These are phyloP conservation scores for Fusarium nematophilum DNA, from an alignment of 2,329 filamentous ascomycete species.

Conservation along the genomic window DNA sequence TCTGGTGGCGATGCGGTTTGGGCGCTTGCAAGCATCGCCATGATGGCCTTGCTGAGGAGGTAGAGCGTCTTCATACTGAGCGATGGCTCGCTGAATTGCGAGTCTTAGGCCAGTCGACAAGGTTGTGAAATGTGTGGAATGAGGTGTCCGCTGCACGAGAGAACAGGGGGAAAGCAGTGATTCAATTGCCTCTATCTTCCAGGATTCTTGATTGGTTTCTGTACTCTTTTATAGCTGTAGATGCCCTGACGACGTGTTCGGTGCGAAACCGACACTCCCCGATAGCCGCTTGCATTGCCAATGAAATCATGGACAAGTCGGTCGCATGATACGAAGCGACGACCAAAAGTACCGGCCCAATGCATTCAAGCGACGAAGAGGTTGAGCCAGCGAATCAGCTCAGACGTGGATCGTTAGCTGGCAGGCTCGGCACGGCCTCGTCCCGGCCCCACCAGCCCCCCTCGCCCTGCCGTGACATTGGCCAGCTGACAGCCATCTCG, in stretches of 20 bases:
- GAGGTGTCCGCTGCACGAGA: background rate
- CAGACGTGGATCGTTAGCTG: too few relatives aligned
- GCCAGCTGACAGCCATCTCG: too few relatives aligned
- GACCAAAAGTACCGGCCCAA: background rate
- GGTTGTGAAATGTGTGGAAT: too few relatives aligned
- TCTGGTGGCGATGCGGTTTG: slow-evolving; percentile 21
- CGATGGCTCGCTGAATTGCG: too few relatives aligned
- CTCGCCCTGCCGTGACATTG: too few relatives aligned
- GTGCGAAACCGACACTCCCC: slow-evolving; percentile 31
- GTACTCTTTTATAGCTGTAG: background rate
- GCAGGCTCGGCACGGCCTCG: too few relatives aligned
- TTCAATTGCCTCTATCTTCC: background rate
- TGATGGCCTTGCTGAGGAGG: background rate
- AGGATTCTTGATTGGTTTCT: background rate
- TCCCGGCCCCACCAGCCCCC: too few relatives aligned
- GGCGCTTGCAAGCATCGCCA: background rate
- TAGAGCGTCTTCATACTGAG: background rate
- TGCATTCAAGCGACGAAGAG: too few relatives aligned
- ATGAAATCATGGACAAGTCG: background rate
- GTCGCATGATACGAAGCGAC: background rate
- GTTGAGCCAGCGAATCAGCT: too few relatives aligned
- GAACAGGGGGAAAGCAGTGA: background rate
- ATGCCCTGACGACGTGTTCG: background rate
- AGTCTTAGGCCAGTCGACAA: too few relatives aligned
- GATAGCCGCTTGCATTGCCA: background rate